Evolutionary conservation across 2,329 filamentous ascomycete genomes (phyloP).

Genomic region (Pestalotiopsis sp.): DNA sequence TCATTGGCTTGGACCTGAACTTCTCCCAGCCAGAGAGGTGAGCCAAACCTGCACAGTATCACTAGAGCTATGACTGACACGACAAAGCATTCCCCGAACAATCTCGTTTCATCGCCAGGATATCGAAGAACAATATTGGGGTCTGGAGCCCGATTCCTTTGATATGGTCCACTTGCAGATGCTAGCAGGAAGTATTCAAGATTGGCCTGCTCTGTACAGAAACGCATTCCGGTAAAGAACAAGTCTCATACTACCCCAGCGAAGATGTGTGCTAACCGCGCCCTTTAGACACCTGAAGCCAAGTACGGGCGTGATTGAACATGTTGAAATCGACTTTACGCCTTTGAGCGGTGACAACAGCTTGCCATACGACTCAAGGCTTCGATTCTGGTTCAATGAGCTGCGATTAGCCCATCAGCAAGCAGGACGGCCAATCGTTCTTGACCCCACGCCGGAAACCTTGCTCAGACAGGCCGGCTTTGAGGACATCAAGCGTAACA

Average conservation of each 20-base stretch:
- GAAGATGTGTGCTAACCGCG: constrained; percentile 18
- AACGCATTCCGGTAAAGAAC: constrained; percentile 63
- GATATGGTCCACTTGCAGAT: constrained; percentile 84
- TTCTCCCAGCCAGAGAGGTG: constrained; percentile 37
- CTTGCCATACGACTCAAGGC: constrained; percentile 54
- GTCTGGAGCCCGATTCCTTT: constrained; percentile 55
- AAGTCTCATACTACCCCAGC: not conserved
- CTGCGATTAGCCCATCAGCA: constrained; percentile 68
- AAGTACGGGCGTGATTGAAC: constrained; percentile 75
- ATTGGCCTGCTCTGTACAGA: constrained; percentile 74
- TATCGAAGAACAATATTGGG: constrained; percentile 72
- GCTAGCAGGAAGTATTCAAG: constrained; percentile 74
- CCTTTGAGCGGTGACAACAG: constrained; percentile 71
- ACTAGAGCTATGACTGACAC: constrained; percentile 9
- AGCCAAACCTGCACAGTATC: not conserved
- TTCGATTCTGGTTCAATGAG: constrained; percentile 69
- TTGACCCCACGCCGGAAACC: constrained; percentile 52
- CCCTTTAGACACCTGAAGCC: constrained; percentile 71
- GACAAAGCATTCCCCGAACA: constrained; percentile 66
- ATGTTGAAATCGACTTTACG: constrained; percentile 84
- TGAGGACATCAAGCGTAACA: constrained; percentile 71
- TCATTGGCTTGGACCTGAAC: constrained; percentile 39
- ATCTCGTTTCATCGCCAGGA: constrained; percentile 71
- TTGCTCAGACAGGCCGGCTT: constrained; percentile 73
- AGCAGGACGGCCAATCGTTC: constrained; percentile 64